phyloP scores from a whole-genome alignment of 1,284 basidiomycete species.

The Apiotrichum akiyoshidainum region DNA sequence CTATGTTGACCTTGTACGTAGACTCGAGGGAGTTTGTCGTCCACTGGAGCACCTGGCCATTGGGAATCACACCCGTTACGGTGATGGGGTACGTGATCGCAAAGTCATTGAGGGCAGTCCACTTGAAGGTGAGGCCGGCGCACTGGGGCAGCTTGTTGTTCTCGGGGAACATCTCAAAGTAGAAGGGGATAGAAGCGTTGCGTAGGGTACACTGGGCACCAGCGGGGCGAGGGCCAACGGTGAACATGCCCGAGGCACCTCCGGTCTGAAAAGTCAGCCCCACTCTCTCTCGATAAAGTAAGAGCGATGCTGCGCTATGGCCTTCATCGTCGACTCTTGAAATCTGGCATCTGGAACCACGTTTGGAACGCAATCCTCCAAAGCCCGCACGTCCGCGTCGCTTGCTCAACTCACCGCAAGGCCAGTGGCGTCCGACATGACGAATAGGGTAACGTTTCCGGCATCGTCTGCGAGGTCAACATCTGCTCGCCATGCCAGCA shows the following conservation, averaged over 20 bases:
- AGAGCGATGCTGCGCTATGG: not conserved
- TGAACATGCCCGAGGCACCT: conserved; percentile 35
- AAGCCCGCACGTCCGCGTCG: not conserved
- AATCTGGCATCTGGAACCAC: too few species aligned
- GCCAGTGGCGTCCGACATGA: conserved; percentile 45
- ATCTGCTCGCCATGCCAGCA: not conserved
- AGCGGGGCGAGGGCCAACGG: conserved; percentile 18
- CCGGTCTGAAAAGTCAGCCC: conserved; percentile 31
- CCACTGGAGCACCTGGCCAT: conserved; percentile 39
- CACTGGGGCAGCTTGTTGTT: conserved; percentile 39
- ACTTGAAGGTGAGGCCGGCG: conserved; percentile 31
- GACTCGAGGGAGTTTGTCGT: not conserved
- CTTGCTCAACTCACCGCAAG: conserved; percentile 31
- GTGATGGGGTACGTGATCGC: conserved; percentile 25
- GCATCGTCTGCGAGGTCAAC: conserved; percentile 26
- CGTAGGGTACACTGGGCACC: conserved; percentile 26
- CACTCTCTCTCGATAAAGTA: too few species aligned
- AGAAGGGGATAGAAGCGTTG: conserved; percentile 6
- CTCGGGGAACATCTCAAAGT: conserved; percentile 36
- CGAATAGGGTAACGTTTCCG: conserved; percentile 29
- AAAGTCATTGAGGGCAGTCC: conserved; percentile 24
- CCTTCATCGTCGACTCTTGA: not conserved
- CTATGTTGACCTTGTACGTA: conserved; percentile 40
- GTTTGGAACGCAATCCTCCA: not conserved
- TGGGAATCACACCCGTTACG: conserved; percentile 42